Base-by-base conservation (phyloP, 495 filamentous ascomycete genomes). In the Aspergillus panamensis region DNA sequence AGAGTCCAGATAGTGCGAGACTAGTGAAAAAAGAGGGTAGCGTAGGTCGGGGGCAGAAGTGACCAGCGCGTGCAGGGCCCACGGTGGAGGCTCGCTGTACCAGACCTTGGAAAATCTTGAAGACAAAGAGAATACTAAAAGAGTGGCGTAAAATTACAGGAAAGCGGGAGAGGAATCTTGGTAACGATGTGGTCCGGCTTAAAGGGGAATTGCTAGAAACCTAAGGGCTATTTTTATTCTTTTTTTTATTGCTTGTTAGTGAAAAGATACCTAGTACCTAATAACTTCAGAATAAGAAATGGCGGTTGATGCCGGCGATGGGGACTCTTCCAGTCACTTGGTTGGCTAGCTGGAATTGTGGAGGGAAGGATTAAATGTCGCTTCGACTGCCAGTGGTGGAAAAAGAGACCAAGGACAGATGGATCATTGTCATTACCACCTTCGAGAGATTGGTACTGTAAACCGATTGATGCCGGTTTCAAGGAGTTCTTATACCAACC, bases 21-120 rank as follows among this genome's bases (percentile, higher is more conserved):
- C 69, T 74, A 72, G 52, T 51, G 52, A 49, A 59, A 57, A 35
- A 66, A 66, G 48, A 33, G 55, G 71, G 66, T 73, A 74, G 73
- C 63, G 74, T 65, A 75, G 30, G 70, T 66, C 66, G 72, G 74
- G 71, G 72, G 65, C 25, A 25, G 62, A 69, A 69, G 62, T 64
- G 64, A 68, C 42, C 47, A 62, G 53, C 54, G 62, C 56, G 62
- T 59, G 58, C 54, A 62, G 64, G 51, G 52, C 60, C 56, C 53
- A 50, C 53, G 48, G 61, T 51, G 62, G 58, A 64, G 58, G 44
- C 51, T 59, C 29, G 56, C 39, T 31, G 35, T 51, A 56, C 53
- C 5, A 5, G 25, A 5, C 25, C 30, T 53, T 51, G 44, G 19
- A 53, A 48, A 57, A 35, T 59, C 51, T 54, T 43, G 17, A 16